Conservation (phyloP, 176 grass and related monocot genomes). For the Urochloa ruziziensis region DNA sequence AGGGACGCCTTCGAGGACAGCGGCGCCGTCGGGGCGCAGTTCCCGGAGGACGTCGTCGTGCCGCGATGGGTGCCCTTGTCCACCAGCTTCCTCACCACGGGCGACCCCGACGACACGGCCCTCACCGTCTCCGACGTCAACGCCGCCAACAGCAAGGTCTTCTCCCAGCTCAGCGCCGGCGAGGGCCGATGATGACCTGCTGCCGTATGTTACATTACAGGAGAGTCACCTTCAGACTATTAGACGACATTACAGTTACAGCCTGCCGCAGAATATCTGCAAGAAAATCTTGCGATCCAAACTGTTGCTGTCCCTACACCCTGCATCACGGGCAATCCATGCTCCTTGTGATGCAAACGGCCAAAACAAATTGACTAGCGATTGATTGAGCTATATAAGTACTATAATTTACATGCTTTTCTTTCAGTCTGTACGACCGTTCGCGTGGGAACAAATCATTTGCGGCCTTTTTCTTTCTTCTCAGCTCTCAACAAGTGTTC, state of each 20-base stretch:
- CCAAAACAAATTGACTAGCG: not conserved
- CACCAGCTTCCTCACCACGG: constrained; percentile 20
- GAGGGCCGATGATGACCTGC: constrained; percentile 58
- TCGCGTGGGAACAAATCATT: not conserved
- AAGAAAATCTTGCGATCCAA: not conserved
- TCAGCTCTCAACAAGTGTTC: not conserved
- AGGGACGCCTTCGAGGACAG: constrained; percentile 57
- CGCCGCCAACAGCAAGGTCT: constrained; percentile 32
- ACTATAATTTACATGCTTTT: not conserved
- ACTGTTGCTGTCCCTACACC: not conserved
- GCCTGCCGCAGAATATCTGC: not conserved
- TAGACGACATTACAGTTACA: not conserved
- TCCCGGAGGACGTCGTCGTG: constrained; percentile 38
- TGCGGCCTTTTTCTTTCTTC: not conserved
- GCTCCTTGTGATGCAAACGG: not conserved
- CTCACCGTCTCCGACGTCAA: not conserved
- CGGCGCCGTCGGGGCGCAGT: constrained; percentile 29
- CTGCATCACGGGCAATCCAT: not conserved
- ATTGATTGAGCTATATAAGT: not conserved
- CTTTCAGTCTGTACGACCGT: not conserved
- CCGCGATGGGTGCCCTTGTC: constrained; percentile 39
- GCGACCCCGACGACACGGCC: constrained; percentile 1
- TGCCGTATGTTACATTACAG: no score
- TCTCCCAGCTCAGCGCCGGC: constrained; percentile 47
- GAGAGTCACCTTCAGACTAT: no score